Evolutionary conservation across 2,329 filamentous ascomycete species (phyloP), one percentile per base, ranked within the genome.

Genomic region (Pseudocercospora pini-densiflorae): DNA sequence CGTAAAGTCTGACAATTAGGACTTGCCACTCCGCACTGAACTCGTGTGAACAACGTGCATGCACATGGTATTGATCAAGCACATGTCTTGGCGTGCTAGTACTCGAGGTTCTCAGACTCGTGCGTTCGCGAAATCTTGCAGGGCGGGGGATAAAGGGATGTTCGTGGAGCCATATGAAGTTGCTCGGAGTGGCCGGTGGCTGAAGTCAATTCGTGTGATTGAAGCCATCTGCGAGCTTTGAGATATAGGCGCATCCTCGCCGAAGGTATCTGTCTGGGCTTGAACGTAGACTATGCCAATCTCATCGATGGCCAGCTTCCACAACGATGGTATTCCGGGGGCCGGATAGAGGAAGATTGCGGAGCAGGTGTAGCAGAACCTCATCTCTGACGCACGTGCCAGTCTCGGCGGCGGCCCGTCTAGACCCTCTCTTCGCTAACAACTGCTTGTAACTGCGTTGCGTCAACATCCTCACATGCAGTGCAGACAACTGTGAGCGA

Each of bases 131-230:
- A 16, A 16, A 5, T 9, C 40, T 45, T 45, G 40, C 19, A 9
- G 12, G 19, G 40, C 1, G 19, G 12, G 14, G 40, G 19, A 45
- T 49, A 24, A 21, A 14, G 47, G 24, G 12, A 19, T 51, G 47
- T 16, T 27, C n/a, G 23, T 51, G 10, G 19, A 51, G 19, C 9
- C 9, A 5, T 23, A 5, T 27, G 19, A 23, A 23, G 19, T 23
- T 51, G 47, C 47, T 51, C 47, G 47, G 47, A 24, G 47, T 27
- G 47, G 19, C 47, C 47, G 47, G 23, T 51, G 47, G 47, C 47
- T 51, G 47, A 51, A 51, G 19, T 51, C 47, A 51, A 51, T 51
- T 27, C 47, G 47, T 51, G 47, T 51, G 47, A 51, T 51, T 21
- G 24, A 24, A 51, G 47, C 47, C 19, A 51, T 51, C 14, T 51